A percentile compares a stretch with the other conserved stretches of the same genome.
Conservation (phyloP, 2,329 filamentous ascomycete species). For the Orbilia ellipsospora region DNA sequence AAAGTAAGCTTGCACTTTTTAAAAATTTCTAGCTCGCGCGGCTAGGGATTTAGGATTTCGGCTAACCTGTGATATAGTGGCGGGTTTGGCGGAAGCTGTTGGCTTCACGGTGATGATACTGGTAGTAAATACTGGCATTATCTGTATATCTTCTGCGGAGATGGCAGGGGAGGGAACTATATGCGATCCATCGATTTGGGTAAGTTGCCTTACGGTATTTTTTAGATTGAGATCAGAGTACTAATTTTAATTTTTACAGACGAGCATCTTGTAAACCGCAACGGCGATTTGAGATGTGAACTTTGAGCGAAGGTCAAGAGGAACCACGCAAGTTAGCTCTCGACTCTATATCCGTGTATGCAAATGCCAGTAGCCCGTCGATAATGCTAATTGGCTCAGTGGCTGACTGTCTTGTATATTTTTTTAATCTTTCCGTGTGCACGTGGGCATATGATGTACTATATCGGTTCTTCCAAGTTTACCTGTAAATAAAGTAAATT, state of each 20-base stretch:
- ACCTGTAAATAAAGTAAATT: no score
- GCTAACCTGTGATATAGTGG: constrained; percentile 2
- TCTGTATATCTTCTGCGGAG: not conserved
- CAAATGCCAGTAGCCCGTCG: no score
- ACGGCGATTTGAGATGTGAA: not conserved
- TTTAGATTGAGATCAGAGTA: not conserved
- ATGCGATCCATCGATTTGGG: constrained; percentile 10
- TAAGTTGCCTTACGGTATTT: not conserved
- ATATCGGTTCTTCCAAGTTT: no score
- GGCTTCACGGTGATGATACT: not conserved
- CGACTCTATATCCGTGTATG: no score
- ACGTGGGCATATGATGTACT: no score
- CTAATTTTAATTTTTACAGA: not conserved
- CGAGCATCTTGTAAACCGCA: not conserved
- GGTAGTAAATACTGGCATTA: not conserved
- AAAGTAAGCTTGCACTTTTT: not conserved
- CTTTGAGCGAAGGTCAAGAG: no score
- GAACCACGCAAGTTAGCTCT: no score
- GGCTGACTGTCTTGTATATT: no score
- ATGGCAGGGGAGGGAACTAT: not conserved
- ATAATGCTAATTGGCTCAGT: no score
- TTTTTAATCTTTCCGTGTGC: no score
- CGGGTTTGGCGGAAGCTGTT: constrained; percentile 11
- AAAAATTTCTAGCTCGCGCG: not conserved
- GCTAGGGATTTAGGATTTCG: no score